A percentile compares a stretch with the other conserved stretches of the same genome.
Evolutionary conservation across 805 yeast genomes (phyloP).

Genomic region (Candida silvatica): DNA sequence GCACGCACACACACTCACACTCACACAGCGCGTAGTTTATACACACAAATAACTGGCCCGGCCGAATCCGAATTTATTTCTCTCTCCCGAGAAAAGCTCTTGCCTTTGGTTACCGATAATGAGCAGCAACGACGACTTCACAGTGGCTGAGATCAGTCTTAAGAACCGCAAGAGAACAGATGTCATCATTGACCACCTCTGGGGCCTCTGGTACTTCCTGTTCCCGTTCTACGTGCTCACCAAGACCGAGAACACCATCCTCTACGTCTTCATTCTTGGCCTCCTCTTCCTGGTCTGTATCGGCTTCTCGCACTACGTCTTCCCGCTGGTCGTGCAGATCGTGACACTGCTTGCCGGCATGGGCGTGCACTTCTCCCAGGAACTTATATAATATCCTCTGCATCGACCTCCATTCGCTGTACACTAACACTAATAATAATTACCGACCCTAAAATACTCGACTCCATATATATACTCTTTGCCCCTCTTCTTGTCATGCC

Average conservation of each 20-base stretch:
- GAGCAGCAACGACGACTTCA: slow-evolving; percentile 1
- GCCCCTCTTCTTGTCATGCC: slow-evolving; percentile 1
- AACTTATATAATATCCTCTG: too few relatives aligned
- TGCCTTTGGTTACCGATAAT: neutral
- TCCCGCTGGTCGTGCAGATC: slow-evolving; percentile 2
- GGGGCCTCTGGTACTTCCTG: slow-evolving; percentile 2
- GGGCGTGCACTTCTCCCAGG: too few relatives aligned
- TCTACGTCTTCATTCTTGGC: neutral
- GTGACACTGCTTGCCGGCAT: too few relatives aligned
- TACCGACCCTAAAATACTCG: too few relatives aligned
- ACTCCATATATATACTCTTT: neutral
- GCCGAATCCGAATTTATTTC: too few relatives aligned
- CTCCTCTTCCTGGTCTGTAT: neutral
- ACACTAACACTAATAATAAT: too few relatives aligned
- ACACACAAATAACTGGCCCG: too few relatives aligned
- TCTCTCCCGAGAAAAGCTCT: too few relatives aligned
- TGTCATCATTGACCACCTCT: slow-evolving; percentile 3
- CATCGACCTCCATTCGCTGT: too few relatives aligned
- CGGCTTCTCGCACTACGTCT: slow-evolving; percentile 2
- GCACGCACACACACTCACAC: too few relatives aligned
- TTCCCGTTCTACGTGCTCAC: slow-evolving; percentile 4
- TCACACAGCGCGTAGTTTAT: too few relatives aligned
- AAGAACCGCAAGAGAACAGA: slow-evolving; percentile 3
- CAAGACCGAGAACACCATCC: slow-evolving; percentile 3
- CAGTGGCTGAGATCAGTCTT: slow-evolving; percentile 2